These are phyloP conservation scores for Trichoderma koningiopsis DNA, from an alignment of 2,329 filamentous ascomycete genomes.

Conservation along the genomic window DNA sequence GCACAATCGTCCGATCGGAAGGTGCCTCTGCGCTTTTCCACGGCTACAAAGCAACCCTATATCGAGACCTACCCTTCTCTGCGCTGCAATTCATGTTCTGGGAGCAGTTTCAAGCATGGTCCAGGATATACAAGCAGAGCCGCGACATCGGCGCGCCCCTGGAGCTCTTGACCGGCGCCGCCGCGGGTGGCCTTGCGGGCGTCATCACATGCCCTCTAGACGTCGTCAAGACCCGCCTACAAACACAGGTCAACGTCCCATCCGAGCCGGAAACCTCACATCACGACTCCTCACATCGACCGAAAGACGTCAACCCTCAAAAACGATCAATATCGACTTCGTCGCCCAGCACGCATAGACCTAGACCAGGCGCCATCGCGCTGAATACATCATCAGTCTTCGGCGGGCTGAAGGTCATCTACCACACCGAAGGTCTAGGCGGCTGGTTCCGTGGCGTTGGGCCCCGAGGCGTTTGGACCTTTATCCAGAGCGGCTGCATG, in stretches of 20 bases:
- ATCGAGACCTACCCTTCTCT: slow-evolving; percentile 92
- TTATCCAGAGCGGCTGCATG: slow-evolving; percentile 96
- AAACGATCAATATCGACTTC: slow-evolving; percentile 84
- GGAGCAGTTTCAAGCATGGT: slow-evolving; percentile 86
- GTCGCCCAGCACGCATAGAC: slow-evolving; percentile 80
- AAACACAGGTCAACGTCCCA: slow-evolving; percentile 71
- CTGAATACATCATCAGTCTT: slow-evolving; percentile 89
- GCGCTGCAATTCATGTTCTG: slow-evolving; percentile 98
- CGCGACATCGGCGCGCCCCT: slow-evolving; percentile 82
- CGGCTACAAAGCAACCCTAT: slow-evolving; percentile 95
- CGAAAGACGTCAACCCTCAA: slow-evolving; percentile 50
- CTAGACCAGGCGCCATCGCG: slow-evolving; percentile 74
- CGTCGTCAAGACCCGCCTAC: slow-evolving; percentile 94
- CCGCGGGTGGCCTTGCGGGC: slow-evolving; percentile 88
- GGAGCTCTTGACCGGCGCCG: slow-evolving; percentile 86
- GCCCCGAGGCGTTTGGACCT: slow-evolving; percentile 92
- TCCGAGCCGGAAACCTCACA: slow-evolving; percentile 31
- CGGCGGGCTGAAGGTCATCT: slow-evolving; percentile 82
- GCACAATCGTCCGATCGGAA: slow-evolving; percentile 81
- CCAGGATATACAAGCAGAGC: slow-evolving; percentile 74
- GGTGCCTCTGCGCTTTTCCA: slow-evolving; percentile 86
- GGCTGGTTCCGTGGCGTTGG: slow-evolving; percentile 96
- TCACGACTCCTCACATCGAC: slow-evolving; percentile 32
- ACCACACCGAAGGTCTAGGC: slow-evolving; percentile 80
- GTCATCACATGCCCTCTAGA: slow-evolving; percentile 95